Conservation (phyloP, 2,329 filamentous ascomycete genomes). For the Colletotrichum coccodes region DNA sequence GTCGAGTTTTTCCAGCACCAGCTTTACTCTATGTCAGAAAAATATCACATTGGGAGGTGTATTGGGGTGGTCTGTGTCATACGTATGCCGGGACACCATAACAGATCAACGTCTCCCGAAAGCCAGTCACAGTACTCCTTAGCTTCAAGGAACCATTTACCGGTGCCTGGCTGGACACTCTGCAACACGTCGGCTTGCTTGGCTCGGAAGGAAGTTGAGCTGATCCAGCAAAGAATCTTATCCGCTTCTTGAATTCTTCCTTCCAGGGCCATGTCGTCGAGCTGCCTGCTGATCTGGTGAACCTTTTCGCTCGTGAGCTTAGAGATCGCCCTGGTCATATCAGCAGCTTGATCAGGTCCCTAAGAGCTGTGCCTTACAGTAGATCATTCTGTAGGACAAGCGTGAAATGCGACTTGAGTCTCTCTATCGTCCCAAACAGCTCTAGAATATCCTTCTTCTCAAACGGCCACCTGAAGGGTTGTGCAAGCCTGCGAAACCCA, state of each 20-base stretch:
- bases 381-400: constrained; percentile 6
- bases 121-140: neutral
- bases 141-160: neutral
- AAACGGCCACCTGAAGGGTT: neutral
- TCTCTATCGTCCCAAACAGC: neutral
- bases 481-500: neutral
- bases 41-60: neutral
- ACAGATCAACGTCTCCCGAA: neutral
- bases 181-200: neutral
- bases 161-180: neutral
- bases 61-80: neutral
- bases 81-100: neutral
- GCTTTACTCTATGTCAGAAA: neutral
- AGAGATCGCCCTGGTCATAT: neutral
- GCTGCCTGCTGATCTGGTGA: neutral
- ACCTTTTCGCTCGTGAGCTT: neutral
- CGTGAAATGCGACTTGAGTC: constrained; percentile 1
- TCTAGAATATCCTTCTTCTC: constrained; percentile 4
- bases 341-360: neutral
- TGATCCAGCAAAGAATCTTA: neutral
- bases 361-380: neutral
- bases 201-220: neutral
- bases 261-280: neutral
- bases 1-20: neutral
- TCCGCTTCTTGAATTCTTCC: neutral